Evolutionary conservation across 257 asterid genomes (phyloP), one percentile per base, ranked within the genome.

Genomic region (Oldenlandia corymbosa): DNA sequence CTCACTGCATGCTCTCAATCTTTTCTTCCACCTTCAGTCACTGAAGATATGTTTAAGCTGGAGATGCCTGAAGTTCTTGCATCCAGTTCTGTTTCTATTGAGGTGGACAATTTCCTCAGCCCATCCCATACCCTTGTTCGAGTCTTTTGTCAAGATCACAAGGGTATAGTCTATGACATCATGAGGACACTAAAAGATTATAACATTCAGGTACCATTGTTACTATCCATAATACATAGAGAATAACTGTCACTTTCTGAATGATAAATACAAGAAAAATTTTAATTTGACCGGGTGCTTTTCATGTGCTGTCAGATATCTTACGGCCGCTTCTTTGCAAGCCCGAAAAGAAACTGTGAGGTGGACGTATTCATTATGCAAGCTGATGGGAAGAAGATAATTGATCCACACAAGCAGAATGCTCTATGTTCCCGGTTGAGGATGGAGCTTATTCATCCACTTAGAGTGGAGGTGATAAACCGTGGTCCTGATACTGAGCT

Each of bases 401-500:
- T 12, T 31, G 88, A 84, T 68, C 49, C 62, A 0, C 67, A 76
- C 16, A 82, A 80, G 70, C 78, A 72, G 70, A 71, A 67, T 17
- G 65, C 83, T 1, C 69, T 88, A 0, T 77, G 81, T 76, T 77
- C 90, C 66, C 75, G 88, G 9, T 65, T 88, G 64, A 65, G 59
- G 60, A 78, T 75, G 84, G 92, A 84, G 77, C 81, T 88, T 39
- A 41, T 67, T 66, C 72, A 71, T 31, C 96, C 96, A 13, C 80
- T 88, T 21, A 66, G 84, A 48, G 85, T 88, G 10, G 86, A 77
- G 7, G 75, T 88, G 2, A 65, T 75, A 0, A 85, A 76, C 84
- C 76, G 83, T 5, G 96, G 94, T 4, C 94, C 94, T 0, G 96
- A 84, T 26, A 80, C 90, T 0, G 96, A 88, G 78, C 83, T 88